These are phyloP conservation scores for Nemania diffusa DNA, from an alignment of 2,329 filamentous ascomycete species.

Conservation along the genomic window DNA sequence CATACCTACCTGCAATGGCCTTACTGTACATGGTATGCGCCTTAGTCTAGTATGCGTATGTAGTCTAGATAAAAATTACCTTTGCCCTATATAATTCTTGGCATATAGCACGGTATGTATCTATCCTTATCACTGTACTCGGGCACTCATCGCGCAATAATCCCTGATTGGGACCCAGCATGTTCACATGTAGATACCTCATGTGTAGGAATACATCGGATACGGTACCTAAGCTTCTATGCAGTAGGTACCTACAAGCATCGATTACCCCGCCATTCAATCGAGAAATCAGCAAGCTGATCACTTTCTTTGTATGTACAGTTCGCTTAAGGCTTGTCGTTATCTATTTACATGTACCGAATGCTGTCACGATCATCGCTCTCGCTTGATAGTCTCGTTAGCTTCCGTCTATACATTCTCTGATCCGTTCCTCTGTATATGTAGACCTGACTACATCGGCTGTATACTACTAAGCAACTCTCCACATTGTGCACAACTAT, in stretches of 20 bases:
- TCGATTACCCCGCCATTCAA: conserved; percentile 21
- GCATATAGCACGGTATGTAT: too few species aligned
- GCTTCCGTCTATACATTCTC: background rate
- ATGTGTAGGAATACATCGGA: background rate
- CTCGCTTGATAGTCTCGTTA: too few species aligned
- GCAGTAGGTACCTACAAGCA: background rate
- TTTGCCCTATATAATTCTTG: too few species aligned
- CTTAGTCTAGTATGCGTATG: background rate
- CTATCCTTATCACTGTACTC: too few species aligned
- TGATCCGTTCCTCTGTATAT: background rate
- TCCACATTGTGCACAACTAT: background rate
- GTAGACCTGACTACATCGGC: background rate
- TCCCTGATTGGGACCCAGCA: conserved; percentile 18
- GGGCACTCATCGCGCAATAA: conserved; percentile 23
- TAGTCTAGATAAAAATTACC: background rate
- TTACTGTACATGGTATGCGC: too few species aligned
- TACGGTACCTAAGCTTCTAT: background rate
- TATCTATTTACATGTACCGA: background rate
- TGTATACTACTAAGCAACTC: background rate
- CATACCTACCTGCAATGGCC: too few species aligned
- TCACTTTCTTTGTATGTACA: background rate
- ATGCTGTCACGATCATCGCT: background rate
- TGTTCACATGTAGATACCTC: too few species aligned
- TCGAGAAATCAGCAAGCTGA: background rate
- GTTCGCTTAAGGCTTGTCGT: background rate